Evolutionary conservation across 139 green algal species (phyloP).

Genomic region (Trebouxia sp.): DNA sequence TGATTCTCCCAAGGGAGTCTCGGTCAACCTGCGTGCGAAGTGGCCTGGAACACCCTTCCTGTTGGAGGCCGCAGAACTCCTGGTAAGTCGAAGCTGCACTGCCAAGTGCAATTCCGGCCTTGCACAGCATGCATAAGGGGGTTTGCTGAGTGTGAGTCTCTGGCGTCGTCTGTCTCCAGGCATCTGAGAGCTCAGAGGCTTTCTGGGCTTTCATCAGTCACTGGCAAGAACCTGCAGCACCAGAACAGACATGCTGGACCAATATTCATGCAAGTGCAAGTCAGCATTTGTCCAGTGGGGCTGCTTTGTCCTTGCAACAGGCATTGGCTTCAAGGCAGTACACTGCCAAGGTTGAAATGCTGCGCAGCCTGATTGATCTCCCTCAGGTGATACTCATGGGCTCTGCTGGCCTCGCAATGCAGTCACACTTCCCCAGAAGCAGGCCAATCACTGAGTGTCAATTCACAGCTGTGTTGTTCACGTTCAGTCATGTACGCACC

Average conservation of each 20-base stretch:
- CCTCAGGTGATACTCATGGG: not conserved
- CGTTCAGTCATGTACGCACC: not conserved
- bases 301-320: slow-evolving; percentile 57
- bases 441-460: not conserved
- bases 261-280: not conserved
- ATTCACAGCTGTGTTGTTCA: not conserved
- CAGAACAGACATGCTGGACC: not conserved
- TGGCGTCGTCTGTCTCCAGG: slow-evolving; percentile 48
- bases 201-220: slow-evolving; percentile 59
- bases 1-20: slow-evolving; percentile 34
- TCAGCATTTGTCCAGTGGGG: not conserved
- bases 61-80: slow-evolving; percentile 75
- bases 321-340: slow-evolving; percentile 70
- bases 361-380: slow-evolving; percentile 57
- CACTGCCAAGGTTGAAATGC: slow-evolving; percentile 68
- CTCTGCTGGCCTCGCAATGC: not conserved
- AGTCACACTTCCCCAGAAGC: not conserved
- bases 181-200: slow-evolving; percentile 41
- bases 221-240: not conserved
- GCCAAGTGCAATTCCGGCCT: not conserved
- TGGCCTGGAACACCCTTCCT: slow-evolving; percentile 66
- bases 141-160: too few relatives aligned
- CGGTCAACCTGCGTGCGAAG: slow-evolving; percentile 56
- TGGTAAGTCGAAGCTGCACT: slow-evolving; percentile 46
- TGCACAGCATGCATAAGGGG: not conserved